phyloP scores from a whole-genome alignment of 2,329 filamentous ascomycete genomes.

The Arthrobotrys musiformis region DNA sequence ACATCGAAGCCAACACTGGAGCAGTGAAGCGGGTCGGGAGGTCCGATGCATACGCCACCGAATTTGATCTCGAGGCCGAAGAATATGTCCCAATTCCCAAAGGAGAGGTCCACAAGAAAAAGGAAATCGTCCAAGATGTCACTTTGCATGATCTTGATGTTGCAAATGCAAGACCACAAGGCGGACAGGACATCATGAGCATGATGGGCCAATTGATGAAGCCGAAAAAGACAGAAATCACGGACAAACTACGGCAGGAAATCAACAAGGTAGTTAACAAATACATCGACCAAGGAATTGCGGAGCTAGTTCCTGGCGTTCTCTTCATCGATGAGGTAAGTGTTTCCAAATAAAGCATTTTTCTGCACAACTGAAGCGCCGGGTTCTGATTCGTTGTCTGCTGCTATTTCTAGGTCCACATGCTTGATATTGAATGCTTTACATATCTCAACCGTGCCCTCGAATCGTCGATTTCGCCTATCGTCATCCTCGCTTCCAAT shows the following conservation, averaged over 20 bases:
- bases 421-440: conserved; percentile 99
- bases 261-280: conserved; percentile 99
- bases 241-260: conserved; percentile 91
- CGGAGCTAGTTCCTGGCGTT: conserved; percentile 96
- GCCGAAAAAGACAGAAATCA: conserved; percentile 99
- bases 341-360: conserved; percentile 64
- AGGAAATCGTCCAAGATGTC: conserved; percentile 98
- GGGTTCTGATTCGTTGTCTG: conserved; percentile 48
- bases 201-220: conserved; percentile 99
- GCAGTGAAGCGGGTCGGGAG: conserved; percentile 96
- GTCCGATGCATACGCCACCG: conserved; percentile 95
- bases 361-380: conserved; percentile 50
- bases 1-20: conserved; percentile 98
- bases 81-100: conserved; percentile 99
- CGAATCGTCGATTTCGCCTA: conserved; percentile 92
- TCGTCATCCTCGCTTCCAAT: conserved; percentile 97
- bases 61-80: conserved; percentile 98
- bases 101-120: conserved; percentile 99
- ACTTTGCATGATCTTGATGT: conserved; percentile 96
- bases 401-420: conserved; percentile 77
- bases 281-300: conserved; percentile 98
- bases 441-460: conserved; percentile 98
- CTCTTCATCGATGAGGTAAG: conserved; percentile 92
- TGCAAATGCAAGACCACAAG: conserved; percentile 90
- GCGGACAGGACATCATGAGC: conserved; percentile 99